Evolutionary conservation across 2,329 filamentous ascomycete genomes (phyloP).

Genomic region (Talaromyces sp.): DNA sequence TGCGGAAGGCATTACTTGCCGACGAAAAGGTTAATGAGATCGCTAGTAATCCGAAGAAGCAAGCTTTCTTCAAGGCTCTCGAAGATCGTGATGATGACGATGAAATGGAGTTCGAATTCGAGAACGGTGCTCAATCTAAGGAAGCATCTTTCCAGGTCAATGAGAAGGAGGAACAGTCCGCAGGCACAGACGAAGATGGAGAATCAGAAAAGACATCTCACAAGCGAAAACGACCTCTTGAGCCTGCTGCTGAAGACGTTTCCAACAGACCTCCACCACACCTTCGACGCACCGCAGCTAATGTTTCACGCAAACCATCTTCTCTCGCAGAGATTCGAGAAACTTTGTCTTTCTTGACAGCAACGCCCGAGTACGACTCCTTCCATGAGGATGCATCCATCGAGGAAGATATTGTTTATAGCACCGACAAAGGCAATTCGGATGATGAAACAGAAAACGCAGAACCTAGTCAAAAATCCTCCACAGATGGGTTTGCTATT

Average conservation of each 20-base stretch:
- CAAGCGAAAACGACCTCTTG: conserved; percentile 43
- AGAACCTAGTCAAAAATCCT: conserved; percentile 19
- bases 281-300: conserved; percentile 57
- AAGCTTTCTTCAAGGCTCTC: conserved; percentile 85
- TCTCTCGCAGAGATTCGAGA: conserved; percentile 78
- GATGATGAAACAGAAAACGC: conserved; percentile 23
- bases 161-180: conserved; percentile 21
- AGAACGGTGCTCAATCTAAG: conserved; percentile 52
- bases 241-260: conserved; percentile 40
- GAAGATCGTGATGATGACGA: conserved; percentile 71
- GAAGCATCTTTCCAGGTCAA: conserved; percentile 30
- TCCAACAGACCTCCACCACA: conserved; percentile 57
- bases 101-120: conserved; percentile 74
- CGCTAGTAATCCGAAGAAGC: conserved; percentile 80
- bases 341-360: conserved; percentile 78
- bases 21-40: conserved; percentile 91
- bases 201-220: conserved; percentile 22
- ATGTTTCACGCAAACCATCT: conserved; percentile 62
- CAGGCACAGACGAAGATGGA: conserved; percentile 20
- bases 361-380: conserved; percentile 58
- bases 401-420: conserved; percentile 53
- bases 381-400: conserved; percentile 52
- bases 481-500: conserved; percentile 28
- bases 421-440: conserved; percentile 26
- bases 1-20: conserved; percentile 81